Percentiles rank a stretch among this genome's conserved stretches.
These are phyloP conservation scores for Ceratobasidium sp. DNA, from an alignment of 1,284 basidiomycete species.

Conservation along the genomic window DNA sequence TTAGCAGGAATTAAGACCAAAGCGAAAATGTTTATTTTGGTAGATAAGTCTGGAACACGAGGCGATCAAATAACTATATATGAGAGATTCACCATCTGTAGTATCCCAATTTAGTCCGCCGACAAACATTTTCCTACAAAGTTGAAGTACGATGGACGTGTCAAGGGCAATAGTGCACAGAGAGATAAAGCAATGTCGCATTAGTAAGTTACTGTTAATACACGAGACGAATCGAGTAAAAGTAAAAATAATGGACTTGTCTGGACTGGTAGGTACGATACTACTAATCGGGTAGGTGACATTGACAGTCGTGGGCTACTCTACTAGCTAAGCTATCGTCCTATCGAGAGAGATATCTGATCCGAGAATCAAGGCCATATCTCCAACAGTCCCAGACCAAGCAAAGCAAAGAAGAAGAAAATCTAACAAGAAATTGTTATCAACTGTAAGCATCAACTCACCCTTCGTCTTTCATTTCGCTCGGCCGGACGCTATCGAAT, in stretches of 20 bases:
- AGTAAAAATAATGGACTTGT: conserved; percentile 75
- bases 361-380: conserved; percentile 41
- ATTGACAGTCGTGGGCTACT: conserved; percentile 36
- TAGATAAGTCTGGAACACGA: conserved; percentile 9
- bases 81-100: conserved; percentile 75
- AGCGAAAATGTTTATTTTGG: conserved; percentile 39
- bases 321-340: conserved; percentile 42
- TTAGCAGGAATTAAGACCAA: conserved; percentile 13
- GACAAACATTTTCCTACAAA: conserved; percentile 95
- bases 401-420: conserved; percentile 46
- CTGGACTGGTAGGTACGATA: conserved; percentile 54
- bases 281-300: conserved; percentile 39
- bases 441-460: conserved; percentile 64
- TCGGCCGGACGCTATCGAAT: conserved; percentile 76
- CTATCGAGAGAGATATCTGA: conserved; percentile 23
- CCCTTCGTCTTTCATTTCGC: conserved; percentile 99
- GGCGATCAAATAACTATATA: conserved; percentile 24
- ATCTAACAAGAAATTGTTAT: not conserved
- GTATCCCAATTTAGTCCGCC: conserved; percentile 98
- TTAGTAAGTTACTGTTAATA: conserved; percentile 81
- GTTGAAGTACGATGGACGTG: conserved; percentile 52
- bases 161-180: conserved; percentile 47
- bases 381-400: conserved; percentile 43
- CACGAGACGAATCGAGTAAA: conserved; percentile 64
- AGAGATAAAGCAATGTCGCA: conserved; percentile 51